These are phyloP conservation scores for Quercus tomentella DNA, from an alignment of 331 rosid genomes.

Conservation along the genomic window DNA sequence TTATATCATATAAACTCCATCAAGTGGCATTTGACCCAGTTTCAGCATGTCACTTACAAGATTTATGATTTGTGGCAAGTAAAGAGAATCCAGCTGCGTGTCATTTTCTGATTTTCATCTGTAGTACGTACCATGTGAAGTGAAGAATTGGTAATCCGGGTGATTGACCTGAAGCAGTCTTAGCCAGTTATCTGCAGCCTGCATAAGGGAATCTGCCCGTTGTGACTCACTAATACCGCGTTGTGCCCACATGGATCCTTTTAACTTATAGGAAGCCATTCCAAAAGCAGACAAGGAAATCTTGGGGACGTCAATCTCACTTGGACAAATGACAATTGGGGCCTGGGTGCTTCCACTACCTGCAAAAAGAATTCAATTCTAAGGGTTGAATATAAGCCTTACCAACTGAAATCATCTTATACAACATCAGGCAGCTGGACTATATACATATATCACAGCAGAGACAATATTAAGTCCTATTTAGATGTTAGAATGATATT, in stretches of 20 bases:
- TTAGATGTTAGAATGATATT: slow-evolving; percentile 1
- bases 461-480: background rate
- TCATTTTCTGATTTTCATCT: slow-evolving; percentile 37
- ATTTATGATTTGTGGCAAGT: slow-evolving; percentile 14
- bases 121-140: slow-evolving; percentile 47
- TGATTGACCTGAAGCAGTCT: slow-evolving; percentile 55
- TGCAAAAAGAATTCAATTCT: slow-evolving; percentile 16
- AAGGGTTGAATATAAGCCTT: slow-evolving; percentile 3
- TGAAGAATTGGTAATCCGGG: slow-evolving; percentile 69
- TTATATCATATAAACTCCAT: slow-evolving; percentile 20
- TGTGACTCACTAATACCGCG: slow-evolving; percentile 44
- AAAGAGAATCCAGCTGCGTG: slow-evolving; percentile 10
- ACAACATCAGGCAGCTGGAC: background rate
- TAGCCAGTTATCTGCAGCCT: slow-evolving; percentile 70
- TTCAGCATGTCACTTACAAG: slow-evolving; percentile 25
- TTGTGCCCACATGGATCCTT: slow-evolving; percentile 56
- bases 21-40: slow-evolving; percentile 12
- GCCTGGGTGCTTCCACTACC: slow-evolving; percentile 40
- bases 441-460: background rate
- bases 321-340: slow-evolving; percentile 50
- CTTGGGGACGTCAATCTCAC: slow-evolving; percentile 43
- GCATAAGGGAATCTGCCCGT: slow-evolving; percentile 43
- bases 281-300: slow-evolving; percentile 54
- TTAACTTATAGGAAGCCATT: slow-evolving; percentile 70
- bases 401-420: slow-evolving; percentile 9